Evolutionary conservation across 2,329 filamentous ascomycete species (phyloP), one percentile per base, ranked within the genome.

Genomic region (Tolypocladium ophioglossoides): DNA sequence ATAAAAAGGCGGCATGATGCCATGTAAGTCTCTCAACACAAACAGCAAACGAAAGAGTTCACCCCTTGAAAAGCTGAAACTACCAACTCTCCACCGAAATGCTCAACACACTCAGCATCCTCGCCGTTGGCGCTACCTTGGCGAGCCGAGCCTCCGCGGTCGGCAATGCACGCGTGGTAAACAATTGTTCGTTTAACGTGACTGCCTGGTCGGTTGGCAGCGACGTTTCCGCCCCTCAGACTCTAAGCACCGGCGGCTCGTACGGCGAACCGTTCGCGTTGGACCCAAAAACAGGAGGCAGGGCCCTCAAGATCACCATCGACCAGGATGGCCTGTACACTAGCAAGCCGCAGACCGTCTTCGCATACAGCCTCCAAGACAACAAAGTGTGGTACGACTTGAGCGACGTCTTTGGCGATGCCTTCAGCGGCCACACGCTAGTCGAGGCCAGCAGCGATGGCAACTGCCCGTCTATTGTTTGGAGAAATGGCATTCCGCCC

Each of bases 151-250:
- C 57, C 37, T 56, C 51, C 20, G 54, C 59, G 37, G 46, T 69
- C 39, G 70, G 70, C 62, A 62, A 58, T 16, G 70, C 71, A 46
- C 57, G 58, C 39, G 69, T 73, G 52, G 56, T 63, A 55, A 74
- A 74, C 64, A 65, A 67, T 49, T 73, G 71, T 64, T 22, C 47
- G 38, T 59, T 62, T 52, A 53, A 62, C 41, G 69, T 72, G n/a
- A 66, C 68, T 22, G 50, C 70, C 58, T 73, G 70, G 70, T 70
- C 71, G 41, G 71, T 74, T 52, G 71, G 71, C 58, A 56, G 57
- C 54, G 16, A 54, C 22, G 57, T 71, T 54, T 61, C 60, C 10
- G 57, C 56, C 0, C 59, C 64, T 20, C 60, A 60, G 54, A 62
- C 59, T 24, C 61, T 73, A n/a, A 37, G 54, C 6, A 54, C 60